These are phyloP conservation scores for Skeletonema potamos DNA, from an alignment of 108 stramenopile species.

Conservation along the genomic window DNA sequence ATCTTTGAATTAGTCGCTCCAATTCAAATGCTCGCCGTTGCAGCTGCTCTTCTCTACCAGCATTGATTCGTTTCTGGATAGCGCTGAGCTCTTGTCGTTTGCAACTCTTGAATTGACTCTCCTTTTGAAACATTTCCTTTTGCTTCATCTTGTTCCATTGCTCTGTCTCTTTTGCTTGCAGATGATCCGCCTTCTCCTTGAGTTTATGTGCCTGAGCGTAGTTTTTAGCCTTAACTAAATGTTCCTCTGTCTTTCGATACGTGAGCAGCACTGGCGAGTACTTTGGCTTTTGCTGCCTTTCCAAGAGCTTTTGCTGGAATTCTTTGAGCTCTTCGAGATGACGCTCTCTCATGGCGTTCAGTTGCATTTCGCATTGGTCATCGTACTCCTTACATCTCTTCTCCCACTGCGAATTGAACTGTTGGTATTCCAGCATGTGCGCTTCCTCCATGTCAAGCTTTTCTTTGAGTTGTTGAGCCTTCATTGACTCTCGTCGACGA, in stretches of 20 bases:
- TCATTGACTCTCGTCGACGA: constrained; percentile 73
- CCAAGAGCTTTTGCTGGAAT: constrained; percentile 63
- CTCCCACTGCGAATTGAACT: constrained; percentile 87
- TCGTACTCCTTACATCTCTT: constrained; percentile 82
- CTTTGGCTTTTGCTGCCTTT: constrained; percentile 64
- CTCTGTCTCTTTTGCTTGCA: constrained; percentile 81
- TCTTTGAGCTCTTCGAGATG: constrained; percentile 78
- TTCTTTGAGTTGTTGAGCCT: constrained; percentile 79
- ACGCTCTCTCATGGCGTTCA: constrained; percentile 74
- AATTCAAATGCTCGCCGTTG: constrained; percentile 77
- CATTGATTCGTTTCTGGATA: constrained; percentile 82
- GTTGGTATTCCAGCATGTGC: constrained; percentile 90
- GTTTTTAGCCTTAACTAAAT: constrained; percentile 76
- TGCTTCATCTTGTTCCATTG: constrained; percentile 77
- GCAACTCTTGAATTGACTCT: constrained; percentile 61
- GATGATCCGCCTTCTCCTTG: constrained; percentile 78
- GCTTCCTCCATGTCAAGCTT: constrained; percentile 89
- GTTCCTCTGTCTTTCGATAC: constrained; percentile 79
- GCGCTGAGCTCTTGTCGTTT: constrained; percentile 80
- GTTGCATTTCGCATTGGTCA: constrained; percentile 48
- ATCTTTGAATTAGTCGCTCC: constrained; percentile 75
- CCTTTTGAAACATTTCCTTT: constrained; percentile 71
- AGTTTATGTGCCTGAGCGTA: constrained; percentile 85
- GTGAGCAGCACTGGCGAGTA: constrained; percentile 81
- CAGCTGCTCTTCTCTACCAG: constrained; percentile 78